Base-by-base conservation (phyloP, 228 moss, liverwort and hornwort species). In the Sphagnum fallax region DNA sequence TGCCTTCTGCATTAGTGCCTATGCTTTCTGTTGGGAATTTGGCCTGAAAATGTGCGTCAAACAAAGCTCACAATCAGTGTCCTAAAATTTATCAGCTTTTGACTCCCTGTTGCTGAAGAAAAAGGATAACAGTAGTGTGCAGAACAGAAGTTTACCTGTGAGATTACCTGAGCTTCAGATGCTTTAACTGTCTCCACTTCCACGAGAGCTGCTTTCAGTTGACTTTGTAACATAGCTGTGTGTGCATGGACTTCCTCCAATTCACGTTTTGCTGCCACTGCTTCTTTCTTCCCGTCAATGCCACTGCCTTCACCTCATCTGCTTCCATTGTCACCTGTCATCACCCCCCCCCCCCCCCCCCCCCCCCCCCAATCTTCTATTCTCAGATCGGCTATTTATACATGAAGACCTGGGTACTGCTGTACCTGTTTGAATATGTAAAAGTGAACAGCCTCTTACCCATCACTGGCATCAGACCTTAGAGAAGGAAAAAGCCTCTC, bases 141-240 rank as follows among this genome's bases (percentile, higher is more conserved):
- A 53, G 8, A 53, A 53, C 6, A 53, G 53, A 53, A 6, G 53
- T 53, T 6, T 53, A 87, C 87, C 87, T 87, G 78, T 67, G 76
- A 76, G 65, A 76, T 72, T 72, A 72, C 87, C 65, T 70, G 78
- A 74, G 75, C 80, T 78, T 76, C 83, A 50, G 78, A 80, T 50
- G 83, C 87, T 83, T 78, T 87, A 65, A 80, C 66, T 74, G 72
- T 80, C 72, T 83, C 83, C 61, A 87, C 76, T 78, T 87, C 87
- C 66, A 87, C 47, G 55, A 78, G 72, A 10, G 76, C 71, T 51
- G 87, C 87, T 68, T 81, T 80, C 66, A 87, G 64, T 70, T 76
- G 80, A 16, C 78, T 75, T 62, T 87, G 76, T 61, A 83, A 64
- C 13, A 83, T 87, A 68, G 72, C 66, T 60, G 76, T 76, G 63